Conservation (phyloP, 129 eudicot species). For the Mikania micrantha region DNA sequence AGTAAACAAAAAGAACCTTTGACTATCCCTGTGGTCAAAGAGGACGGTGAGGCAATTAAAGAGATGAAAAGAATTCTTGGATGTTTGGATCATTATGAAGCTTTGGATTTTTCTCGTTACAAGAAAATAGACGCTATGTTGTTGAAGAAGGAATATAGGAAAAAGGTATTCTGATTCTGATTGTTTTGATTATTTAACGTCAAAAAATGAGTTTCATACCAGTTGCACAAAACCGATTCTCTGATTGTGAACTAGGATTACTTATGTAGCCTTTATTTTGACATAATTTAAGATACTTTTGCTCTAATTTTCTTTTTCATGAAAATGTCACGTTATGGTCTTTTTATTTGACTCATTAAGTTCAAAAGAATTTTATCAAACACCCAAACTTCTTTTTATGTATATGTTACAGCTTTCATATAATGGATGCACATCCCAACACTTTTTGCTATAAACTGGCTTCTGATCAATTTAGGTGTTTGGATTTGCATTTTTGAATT, state of each 20-base stretch:
- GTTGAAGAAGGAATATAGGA: slow-evolving; percentile 81
- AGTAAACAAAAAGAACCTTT: slow-evolving; percentile 27
- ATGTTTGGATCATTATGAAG: slow-evolving; percentile 70
- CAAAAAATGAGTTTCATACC: not conserved
- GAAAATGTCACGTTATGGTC: not conserved
- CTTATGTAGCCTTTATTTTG: not conserved
- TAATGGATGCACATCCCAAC: not conserved
- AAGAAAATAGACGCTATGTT: slow-evolving; percentile 49
- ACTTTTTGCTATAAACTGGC: not conserved
- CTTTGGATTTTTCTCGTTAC: slow-evolving; percentile 35
- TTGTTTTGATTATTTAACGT: not conserved
- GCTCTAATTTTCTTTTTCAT: not conserved
- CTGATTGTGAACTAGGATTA: not conserved
- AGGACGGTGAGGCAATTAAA: slow-evolving; percentile 41
- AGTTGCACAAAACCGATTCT: not conserved
- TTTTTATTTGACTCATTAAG: not conserved
- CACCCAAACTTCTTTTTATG: not conserved
- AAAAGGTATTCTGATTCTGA: not conserved
- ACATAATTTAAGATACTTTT: not conserved
- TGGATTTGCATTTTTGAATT: not conserved
- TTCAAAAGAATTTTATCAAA: not conserved
- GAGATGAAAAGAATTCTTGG: slow-evolving; percentile 79
- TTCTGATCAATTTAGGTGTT: not conserved
- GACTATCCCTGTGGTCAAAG: slow-evolving; percentile 49
- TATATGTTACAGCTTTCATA: not conserved